These are phyloP conservation scores for Cryptomeria japonica DNA, from an alignment of 75 land plant species.

Conservation along the genomic window DNA sequence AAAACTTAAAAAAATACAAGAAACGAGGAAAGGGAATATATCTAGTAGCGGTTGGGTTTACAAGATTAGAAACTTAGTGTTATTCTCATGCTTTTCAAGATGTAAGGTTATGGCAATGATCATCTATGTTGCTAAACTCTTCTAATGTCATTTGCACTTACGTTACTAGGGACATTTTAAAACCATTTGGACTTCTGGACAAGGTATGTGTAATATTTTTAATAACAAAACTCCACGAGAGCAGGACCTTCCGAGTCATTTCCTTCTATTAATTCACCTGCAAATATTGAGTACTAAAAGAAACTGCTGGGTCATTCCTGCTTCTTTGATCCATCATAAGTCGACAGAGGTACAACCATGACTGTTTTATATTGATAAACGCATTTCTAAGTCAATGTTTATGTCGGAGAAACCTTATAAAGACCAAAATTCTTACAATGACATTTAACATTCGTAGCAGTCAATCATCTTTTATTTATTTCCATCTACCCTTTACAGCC, in stretches of 20 bases:
- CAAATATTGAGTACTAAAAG: neutral
- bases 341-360: neutral
- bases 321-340: neutral
- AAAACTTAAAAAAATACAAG: too few relatives aligned
- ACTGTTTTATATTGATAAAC: neutral
- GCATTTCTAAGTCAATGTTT: too few relatives aligned
- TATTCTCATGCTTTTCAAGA: neutral
- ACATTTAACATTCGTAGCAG: too few relatives aligned
- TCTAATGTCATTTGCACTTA: neutral
- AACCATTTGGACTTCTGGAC: neutral
- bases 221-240: neutral
- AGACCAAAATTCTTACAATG: too few relatives aligned
- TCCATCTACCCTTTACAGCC: too few relatives aligned
- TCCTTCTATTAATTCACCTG: neutral
- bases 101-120: neutral
- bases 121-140: neutral
- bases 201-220: neutral
- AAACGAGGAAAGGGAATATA: neutral
- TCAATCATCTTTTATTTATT: too few relatives aligned
- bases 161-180: neutral
- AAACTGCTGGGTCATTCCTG: neutral
- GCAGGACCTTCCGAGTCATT: neutral
- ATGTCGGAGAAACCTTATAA: too few relatives aligned
- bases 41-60: neutral
- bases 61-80: neutral